Conservation (phyloP, 202 grass and related monocot species). For the Zizania palustris region DNA sequence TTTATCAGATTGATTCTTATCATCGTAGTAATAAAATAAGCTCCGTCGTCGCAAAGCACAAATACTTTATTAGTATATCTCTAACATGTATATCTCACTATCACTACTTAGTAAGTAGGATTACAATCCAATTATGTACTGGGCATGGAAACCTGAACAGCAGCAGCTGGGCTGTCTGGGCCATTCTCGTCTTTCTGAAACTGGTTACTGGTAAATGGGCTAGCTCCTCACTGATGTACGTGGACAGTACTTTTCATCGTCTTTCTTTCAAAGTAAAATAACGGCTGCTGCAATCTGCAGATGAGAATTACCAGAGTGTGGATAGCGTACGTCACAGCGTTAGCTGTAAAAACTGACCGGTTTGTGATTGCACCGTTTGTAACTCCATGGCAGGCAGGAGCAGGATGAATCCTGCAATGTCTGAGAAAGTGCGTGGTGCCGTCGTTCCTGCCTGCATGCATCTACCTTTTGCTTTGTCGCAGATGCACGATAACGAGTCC, state of each 20-base stretch:
- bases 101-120: background rate
- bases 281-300: constrained; percentile 31
- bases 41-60: no score
- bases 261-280: constrained; percentile 59
- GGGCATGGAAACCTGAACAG: background rate
- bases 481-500: no score
- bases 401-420: constrained; percentile 32
- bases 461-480: background rate
- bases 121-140: no score
- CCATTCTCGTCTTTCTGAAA: constrained; percentile 49
- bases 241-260: constrained; percentile 44
- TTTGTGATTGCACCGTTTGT: background rate
- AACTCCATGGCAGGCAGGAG: background rate
- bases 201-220: constrained; percentile 7
- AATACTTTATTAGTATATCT: no score
- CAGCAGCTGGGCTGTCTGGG: constrained; percentile 37
- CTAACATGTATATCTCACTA: background rate
- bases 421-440: background rate
- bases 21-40: no score
- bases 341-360: constrained; percentile 29
- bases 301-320: constrained; percentile 6
- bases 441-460: background rate
- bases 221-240: background rate
- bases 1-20: no score
- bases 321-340: constrained; percentile 2